Evolutionary conservation across 140 eudicot species (phyloP), one percentile per base, ranked within the genome.

Genomic region (Bidens hawaiensis): DNA sequence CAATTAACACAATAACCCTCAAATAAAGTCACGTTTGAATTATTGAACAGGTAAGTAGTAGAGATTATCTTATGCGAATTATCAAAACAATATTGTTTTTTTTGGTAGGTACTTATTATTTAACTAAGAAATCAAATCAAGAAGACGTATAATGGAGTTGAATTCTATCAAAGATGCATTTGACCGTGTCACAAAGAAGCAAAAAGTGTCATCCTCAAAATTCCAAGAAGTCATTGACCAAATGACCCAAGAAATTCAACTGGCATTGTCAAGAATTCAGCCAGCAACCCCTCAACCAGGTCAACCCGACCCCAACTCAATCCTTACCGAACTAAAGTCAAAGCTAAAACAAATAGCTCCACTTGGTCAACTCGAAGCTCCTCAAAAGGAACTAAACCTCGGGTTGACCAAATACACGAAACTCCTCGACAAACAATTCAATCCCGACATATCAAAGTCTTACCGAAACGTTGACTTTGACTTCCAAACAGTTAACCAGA

Each of bases 111-210:
- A 49, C 45, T 46, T 62, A 9, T 4, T 17, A 54, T 11, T 9
- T 16, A 3, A 16, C 27, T 28, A 23, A 24, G 17, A 65, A 48
- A 23, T 57, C 67, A 67, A 23, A 67, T 10, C 6, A 41, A 68
- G 69, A 24, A 51, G 17, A 27, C 17, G n/a, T 45, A 61, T 48
- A 34, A 91, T 93, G 96, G 96, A 93, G 79, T 69, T 93, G 75
- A 88, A 75, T 75, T 69, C 83, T 61, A 75, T 88, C 59, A 93
- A 81, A 62, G 96, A 93, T 66, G 96, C 94, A 55, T 88, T 93
- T 71, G 96, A 93, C 62, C 96, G 94, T 28, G 99, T 85, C 18
- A 72, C 89, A 21, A 88, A 93, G 89, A 88, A 88, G 82, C 99
- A 85, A 60, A 93, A 82, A 60, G 40, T 88, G 1, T 77, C 85